These are phyloP conservation scores for Wallacemonas sp. DNA, from an alignment of 208 protist genomes.

Conservation along the genomic window DNA sequence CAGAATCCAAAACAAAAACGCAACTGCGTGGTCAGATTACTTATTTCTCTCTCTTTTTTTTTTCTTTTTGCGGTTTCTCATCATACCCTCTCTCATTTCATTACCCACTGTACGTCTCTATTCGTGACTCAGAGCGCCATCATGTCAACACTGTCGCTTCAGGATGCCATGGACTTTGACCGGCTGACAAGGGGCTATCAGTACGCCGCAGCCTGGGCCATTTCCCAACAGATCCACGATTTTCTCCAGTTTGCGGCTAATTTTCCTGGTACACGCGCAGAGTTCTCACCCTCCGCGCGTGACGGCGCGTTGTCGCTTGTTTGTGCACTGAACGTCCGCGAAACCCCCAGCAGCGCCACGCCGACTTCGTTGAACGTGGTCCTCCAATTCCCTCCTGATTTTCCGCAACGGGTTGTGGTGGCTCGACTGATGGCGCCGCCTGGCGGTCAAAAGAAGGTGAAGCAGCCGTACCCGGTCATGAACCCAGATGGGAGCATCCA, in stretches of 20 bases:
- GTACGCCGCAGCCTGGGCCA: conserved; percentile 26
- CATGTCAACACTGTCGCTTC: conserved; percentile 3
- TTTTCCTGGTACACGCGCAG: conserved; percentile 34
- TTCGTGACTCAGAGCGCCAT: neutral
- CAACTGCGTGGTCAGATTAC: too few species aligned
- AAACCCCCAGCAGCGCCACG: neutral
- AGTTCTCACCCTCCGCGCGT: neutral
- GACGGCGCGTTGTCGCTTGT: neutral
- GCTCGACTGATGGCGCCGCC: conserved; percentile 28
- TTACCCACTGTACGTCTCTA: neutral
- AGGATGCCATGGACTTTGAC: conserved; percentile 25
- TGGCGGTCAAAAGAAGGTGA: conserved; percentile 21
- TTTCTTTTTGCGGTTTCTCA: neutral
- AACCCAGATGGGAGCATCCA: conserved; percentile 43
- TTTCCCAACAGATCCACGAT: conserved; percentile 40
- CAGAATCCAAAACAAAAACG: too few species aligned
- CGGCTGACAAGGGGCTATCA: conserved; percentile 29
- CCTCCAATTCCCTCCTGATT: conserved; percentile 13
- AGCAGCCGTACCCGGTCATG: conserved; percentile 57
- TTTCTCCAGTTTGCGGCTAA: conserved; percentile 58
- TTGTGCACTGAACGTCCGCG: neutral
- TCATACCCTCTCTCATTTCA: neutral
- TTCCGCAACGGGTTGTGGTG: conserved; percentile 28
- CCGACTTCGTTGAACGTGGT: neutral
- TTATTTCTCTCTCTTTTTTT: neutral